Evolutionary conservation across 306 rosid species (phyloP).

Genomic region (Rubus idaeus): DNA sequence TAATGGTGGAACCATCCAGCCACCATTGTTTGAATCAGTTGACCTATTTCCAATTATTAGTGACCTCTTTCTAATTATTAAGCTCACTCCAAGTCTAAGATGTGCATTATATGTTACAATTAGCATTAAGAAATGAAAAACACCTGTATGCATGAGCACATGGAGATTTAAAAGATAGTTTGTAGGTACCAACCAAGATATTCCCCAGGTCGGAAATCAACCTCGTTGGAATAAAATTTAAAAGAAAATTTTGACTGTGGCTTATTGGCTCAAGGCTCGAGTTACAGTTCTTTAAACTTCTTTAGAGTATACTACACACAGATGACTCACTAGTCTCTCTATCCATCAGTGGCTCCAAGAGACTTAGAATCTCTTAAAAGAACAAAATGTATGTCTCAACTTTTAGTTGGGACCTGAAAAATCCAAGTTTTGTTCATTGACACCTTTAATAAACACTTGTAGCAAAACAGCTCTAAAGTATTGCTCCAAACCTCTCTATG

Average conservation of each 20-base stretch:
- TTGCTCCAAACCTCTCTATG: background rate
- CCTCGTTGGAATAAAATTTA: background rate
- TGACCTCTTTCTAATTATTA: slow-evolving; percentile 15
- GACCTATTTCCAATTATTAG: slow-evolving; percentile 20
- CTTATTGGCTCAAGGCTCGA: background rate
- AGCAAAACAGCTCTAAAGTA: background rate
- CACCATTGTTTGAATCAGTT: slow-evolving; percentile 18
- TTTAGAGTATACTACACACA: background rate
- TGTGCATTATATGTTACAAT: background rate
- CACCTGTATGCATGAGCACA: slow-evolving; percentile 12
- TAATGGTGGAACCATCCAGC: slow-evolving; percentile 21
- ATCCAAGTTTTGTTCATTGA: background rate
- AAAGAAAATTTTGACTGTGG: background rate
- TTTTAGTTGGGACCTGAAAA: background rate
- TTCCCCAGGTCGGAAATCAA: background rate
- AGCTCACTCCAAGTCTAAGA: slow-evolving; percentile 5
- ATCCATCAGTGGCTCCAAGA: background rate
- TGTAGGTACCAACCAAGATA: slow-evolving; percentile 8
- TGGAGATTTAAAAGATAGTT: slow-evolving; percentile 7
- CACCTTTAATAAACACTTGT: background rate
- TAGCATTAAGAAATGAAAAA: slow-evolving; percentile 1
- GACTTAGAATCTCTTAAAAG: background rate
- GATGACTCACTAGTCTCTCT: background rate
- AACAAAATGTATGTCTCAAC: background rate
- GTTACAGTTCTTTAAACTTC: background rate